Evolutionary conservation across 768 basidiomycete genomes (phyloP).

Genomic region (Lentinula sp.): DNA sequence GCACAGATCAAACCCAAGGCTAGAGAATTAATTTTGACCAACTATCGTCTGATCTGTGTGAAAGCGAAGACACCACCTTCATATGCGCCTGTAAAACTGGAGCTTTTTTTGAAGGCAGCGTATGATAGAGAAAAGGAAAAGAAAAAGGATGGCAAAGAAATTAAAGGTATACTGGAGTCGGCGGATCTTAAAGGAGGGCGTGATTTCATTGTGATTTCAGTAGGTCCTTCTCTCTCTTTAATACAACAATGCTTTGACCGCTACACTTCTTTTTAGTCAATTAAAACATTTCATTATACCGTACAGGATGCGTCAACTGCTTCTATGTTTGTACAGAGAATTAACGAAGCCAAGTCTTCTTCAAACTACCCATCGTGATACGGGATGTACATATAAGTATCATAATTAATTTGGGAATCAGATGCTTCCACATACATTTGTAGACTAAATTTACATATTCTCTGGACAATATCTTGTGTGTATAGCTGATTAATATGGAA

Average conservation of each 20-base stretch:
- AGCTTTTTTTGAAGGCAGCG: slow-evolving; percentile 37
- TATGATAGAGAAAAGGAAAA: slow-evolving; percentile 19
- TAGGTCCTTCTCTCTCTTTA: slow-evolving; percentile 24
- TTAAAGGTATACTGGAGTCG: slow-evolving; percentile 35
- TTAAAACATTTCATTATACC: slow-evolving; percentile 40
- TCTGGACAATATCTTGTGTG: not conserved
- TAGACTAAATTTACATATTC: not conserved
- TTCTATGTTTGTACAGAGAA: slow-evolving; percentile 32
- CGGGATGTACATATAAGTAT: not conserved
- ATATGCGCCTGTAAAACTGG: slow-evolving; percentile 41
- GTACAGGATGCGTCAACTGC: slow-evolving; percentile 27
- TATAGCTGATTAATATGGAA: not conserved
- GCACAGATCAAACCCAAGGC: slow-evolving; percentile 43
- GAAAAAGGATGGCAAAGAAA: slow-evolving; percentile 42
- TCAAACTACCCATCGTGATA: not conserved
- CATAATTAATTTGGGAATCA: not conserved
- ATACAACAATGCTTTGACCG: not conserved
- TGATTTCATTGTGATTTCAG: slow-evolving; percentile 58
- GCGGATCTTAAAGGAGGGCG: slow-evolving; percentile 50
- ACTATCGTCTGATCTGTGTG: slow-evolving; percentile 49
- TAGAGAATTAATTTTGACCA: slow-evolving; percentile 52
- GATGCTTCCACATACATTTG: not conserved
- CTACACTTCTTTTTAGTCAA: slow-evolving; percentile 25
- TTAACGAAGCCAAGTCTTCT: slow-evolving; percentile 17
- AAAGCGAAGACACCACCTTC: slow-evolving; percentile 34